Conservation (phyloP, 2,329 filamentous ascomycete genomes). For the Fusarium cicatricum region DNA sequence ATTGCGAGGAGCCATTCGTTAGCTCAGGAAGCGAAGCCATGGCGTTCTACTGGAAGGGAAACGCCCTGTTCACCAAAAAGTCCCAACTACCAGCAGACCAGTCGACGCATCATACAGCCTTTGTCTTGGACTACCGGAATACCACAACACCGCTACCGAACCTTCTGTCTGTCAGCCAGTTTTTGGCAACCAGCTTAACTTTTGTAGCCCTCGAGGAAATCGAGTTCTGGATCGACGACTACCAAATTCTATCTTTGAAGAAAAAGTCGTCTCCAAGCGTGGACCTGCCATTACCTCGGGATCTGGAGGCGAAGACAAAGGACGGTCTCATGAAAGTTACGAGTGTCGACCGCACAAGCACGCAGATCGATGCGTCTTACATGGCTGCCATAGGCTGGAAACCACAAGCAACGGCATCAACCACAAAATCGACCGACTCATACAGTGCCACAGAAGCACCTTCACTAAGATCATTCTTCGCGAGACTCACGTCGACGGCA, state of each 20-base stretch:
- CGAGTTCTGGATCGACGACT: constrained; percentile 91
- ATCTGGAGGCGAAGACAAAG: constrained; percentile 82
- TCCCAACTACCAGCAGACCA: constrained; percentile 75
- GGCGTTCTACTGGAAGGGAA: constrained; percentile 99
- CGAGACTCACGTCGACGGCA: constrained; percentile 70
- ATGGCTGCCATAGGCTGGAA: constrained; percentile 92
- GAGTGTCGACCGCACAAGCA: constrained; percentile 83
- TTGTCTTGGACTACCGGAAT: constrained; percentile 93
- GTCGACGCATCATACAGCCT: constrained; percentile 79
- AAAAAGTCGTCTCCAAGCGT: constrained; percentile 88
- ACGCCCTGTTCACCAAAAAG: constrained; percentile 91
- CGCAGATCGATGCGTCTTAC: constrained; percentile 90
- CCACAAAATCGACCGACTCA: constrained; percentile 55
- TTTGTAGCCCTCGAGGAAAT: constrained; percentile 91
- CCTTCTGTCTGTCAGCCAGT: constrained; percentile 86
- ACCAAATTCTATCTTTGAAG: constrained; percentile 76
- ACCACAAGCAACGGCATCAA: constrained; percentile 55
- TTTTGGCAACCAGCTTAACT: constrained; percentile 92
- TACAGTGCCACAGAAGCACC: constrained; percentile 61
- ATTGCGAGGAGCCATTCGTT: constrained; percentile 97
- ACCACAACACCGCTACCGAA: constrained; percentile 86
- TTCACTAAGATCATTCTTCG: constrained; percentile 82
- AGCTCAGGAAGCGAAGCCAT: constrained; percentile 92
- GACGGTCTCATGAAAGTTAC: constrained; percentile 89
- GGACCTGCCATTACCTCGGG: constrained; percentile 75